These are phyloP conservation scores for Mortierella sp. DNA, from an alignment of 371 early-diverging fungal genomes.

Conservation along the genomic window DNA sequence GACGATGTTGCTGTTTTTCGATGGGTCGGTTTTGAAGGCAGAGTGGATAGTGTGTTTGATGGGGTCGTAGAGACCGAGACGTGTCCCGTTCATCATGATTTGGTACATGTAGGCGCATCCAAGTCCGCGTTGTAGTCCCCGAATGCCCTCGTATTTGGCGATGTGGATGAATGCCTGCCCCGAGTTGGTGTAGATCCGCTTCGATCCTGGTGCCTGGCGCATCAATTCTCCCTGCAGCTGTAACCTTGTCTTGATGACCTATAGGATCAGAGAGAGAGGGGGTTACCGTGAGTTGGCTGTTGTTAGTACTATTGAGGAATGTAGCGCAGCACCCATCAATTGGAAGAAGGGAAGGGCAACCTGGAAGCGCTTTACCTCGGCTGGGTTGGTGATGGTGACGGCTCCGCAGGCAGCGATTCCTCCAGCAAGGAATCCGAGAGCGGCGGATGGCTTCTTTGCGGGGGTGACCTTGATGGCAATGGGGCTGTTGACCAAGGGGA, in stretches of 20 bases:
- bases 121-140: conserved; percentile 92
- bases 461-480: neutral
- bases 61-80: conserved; percentile 93
- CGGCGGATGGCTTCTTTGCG: conserved; percentile 41
- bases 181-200: conserved; percentile 82
- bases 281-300: neutral
- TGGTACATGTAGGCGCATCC: conserved; percentile 95
- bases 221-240: conserved; percentile 96
- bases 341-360: neutral
- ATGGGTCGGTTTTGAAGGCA: conserved; percentile 44
- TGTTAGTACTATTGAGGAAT: neutral
- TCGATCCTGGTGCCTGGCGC: conserved; percentile 58
- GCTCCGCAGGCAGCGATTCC: conserved; percentile 91
- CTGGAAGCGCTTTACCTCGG: conserved; percentile 78
- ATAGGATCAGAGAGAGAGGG: neutral
- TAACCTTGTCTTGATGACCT: conserved; percentile 96
- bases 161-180: conserved; percentile 86
- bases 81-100: conserved; percentile 91
- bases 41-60: conserved; percentile 61
- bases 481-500: conserved; percentile 12
- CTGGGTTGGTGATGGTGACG: conserved; percentile 95
- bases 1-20: conserved; percentile 38
- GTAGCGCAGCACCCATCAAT: neutral
- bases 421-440: conserved; percentile 76
- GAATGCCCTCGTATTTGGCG: conserved; percentile 84